Percentiles rank a stretch among this genome's conserved stretches.
phyloP scores from a whole-genome alignment of 768 basidiomycete species.

The Amanita rimosa region DNA sequence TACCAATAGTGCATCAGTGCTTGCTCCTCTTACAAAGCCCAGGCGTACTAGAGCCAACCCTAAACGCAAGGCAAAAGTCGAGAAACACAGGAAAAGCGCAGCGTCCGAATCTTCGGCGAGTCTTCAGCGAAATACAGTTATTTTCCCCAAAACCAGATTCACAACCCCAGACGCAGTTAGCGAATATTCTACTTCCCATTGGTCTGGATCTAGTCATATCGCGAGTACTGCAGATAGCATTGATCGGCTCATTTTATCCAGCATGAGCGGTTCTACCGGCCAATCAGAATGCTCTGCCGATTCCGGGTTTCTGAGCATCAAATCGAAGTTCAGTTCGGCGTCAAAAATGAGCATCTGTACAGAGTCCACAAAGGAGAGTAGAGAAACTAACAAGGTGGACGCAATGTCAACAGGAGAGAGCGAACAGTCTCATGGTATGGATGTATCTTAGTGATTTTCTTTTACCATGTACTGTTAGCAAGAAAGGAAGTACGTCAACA shows the following conservation, averaged over 20 bases:
- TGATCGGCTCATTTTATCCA: neutral
- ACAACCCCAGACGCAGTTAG: neutral
- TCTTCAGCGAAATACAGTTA: neutral
- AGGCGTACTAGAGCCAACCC: neutral
- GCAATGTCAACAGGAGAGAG: neutral
- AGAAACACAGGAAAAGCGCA: neutral
- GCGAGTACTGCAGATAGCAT: neutral
- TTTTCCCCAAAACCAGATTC: neutral
- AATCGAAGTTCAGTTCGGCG: neutral
- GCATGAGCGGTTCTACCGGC: neutral
- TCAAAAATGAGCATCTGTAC: slow-evolving; percentile 4
- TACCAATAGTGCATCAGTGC: neutral
- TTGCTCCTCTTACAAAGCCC: neutral
- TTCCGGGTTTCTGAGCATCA: neutral
- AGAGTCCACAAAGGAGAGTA: neutral
- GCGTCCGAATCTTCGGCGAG: neutral
- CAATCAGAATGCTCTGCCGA: neutral
- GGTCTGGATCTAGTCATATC: neutral
- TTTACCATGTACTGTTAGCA: no score
- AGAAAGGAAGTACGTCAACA: no score
- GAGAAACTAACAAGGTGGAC: no score
- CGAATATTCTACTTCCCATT: neutral
- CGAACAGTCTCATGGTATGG: neutral
- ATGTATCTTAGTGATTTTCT: no score
- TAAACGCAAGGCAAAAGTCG: neutral